Base-by-base conservation (phyloP, 1,284 basidiomycete species). In the Leccinum angustisporum region DNA sequence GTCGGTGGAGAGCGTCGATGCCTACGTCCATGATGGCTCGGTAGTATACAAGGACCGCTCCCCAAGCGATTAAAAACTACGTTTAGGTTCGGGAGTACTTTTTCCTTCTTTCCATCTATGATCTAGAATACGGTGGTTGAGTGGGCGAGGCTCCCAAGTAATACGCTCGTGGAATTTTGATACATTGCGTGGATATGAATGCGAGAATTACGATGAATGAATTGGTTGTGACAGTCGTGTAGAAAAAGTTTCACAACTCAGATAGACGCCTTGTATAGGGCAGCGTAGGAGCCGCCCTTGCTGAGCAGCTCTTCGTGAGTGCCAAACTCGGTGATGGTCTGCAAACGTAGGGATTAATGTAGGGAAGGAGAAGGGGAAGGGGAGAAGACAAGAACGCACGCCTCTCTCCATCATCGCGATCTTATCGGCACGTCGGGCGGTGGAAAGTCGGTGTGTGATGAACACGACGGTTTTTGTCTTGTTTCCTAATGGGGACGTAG, bases 341-440 rank as follows among this genome's bases (percentile, higher is more conserved):
- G 66, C 54, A 64, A 55, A 61, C 59, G 58, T 13, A 64, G 40
- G 56, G 60, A 62, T 66, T 60, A 66, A 67, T 67, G 43, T 50
- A 27, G n/a, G 48, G 48, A 62, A 66, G 60, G 56, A 62, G 58
- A 58, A 64, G 56, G 61, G 50, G 57, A 63, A 40, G 75, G 84
- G 72, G 21, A 48, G 46, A 48, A 48, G 46, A 30, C 53, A 55
- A 59, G 59, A 36, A 75, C 70, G 57, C 76, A 91, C 90, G 72
- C 92, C 92, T 68, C 85, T 81, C 66, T 92, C 88, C 84, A 94
- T 90, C 82, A 94, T 91, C 50, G 90, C 92, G 66, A 94, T 86
- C 76, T 89, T 91, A 77, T 91, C 89, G 63, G 90, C 90, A 54
- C 87, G 83, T 13, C 89, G 84, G 18, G 90, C 91, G 51, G 88